Conservation (phyloP, 306 rosid species). For the Vigna reflexopilosa region DNA sequence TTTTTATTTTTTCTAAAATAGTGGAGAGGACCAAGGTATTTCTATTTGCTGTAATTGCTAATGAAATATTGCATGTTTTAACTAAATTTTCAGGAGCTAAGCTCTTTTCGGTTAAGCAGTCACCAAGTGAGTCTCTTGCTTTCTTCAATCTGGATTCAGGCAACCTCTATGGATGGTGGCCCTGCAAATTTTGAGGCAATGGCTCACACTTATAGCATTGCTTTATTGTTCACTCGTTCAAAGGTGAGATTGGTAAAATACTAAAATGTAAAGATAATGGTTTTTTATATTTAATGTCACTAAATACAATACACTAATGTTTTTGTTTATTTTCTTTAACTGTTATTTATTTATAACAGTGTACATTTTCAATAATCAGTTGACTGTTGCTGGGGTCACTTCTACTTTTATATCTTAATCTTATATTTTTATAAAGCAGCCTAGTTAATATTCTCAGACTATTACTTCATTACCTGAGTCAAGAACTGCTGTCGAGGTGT, state of each 20-base stretch:
- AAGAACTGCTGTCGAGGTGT: conserved; percentile 8
- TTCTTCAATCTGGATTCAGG: conserved; percentile 98
- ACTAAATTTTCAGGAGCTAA: conserved; percentile 64
- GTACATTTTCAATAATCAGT: conserved; percentile 9
- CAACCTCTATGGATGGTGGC: conserved; percentile 72
- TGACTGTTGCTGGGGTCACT: not conserved
- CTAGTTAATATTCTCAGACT: conserved; percentile 16
- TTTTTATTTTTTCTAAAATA: not conserved
- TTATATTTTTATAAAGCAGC: not conserved
- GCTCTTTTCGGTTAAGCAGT: conserved; percentile 86
- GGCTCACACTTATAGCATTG: conserved; percentile 84
- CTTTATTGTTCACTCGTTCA: conserved; percentile 75
- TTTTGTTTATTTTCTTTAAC: conserved; percentile 8
- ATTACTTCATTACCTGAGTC: not conserved
- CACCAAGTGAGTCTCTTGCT: conserved; percentile 94
- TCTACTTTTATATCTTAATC: conserved; percentile 21
- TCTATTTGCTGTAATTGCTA: conserved; percentile 27
- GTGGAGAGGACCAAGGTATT: conserved; percentile 13
- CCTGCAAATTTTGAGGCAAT: conserved; percentile 90
- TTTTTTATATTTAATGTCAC: conserved; percentile 24
- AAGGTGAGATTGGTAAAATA: conserved; percentile 65
- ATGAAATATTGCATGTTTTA: conserved; percentile 30
- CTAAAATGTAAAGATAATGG: conserved; percentile 25
- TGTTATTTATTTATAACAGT: conserved; percentile 5
- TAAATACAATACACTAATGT: conserved; percentile 18